Evolutionary conservation across 176 grass and related monocot genomes (phyloP), one percentile per base, ranked within the genome.

Genomic region (Chrysopogon serrulatus): DNA sequence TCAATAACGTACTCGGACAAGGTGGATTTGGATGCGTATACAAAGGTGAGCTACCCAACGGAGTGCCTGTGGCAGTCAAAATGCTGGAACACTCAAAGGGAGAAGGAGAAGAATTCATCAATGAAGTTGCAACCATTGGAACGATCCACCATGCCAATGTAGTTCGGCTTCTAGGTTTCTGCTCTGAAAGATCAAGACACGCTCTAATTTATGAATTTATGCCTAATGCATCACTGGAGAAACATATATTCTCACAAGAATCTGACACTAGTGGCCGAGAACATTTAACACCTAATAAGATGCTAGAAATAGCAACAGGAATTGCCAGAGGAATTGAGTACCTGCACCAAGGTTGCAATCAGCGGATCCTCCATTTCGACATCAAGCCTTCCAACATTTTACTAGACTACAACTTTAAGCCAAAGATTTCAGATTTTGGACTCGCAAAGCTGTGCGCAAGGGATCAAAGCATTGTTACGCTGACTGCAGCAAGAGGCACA

Each of bases 51-150:
- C 40, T 93, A 43, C 37, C 54, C 19, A 96, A 91, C 60, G 84
- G 88, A 65, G 82, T 91, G 0, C 91, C 89, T 2, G 91, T 91
- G 26, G 94, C 94, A 23, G 81, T 97, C 8, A 97, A 97, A 73
- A 87, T 97, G 82, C 77, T 93, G 16, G 89, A 87, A 48, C 79
- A 54, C 41, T 56, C 94, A 2, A 83, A 23, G 63, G 88, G 69
- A 9, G 78, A 84, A 1, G 91, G 91, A 59, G 67, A 83, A 30
- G 93, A 96, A 19, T 96, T 96, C 83, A 93, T 96, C 63, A 96
- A 91, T n/a, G 90, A 96, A 65, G 88, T 96, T 0, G 90, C 93
- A 56, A 96, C 93, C 45, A 87, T 96, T 0, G 93, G 93, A 53
- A 26, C 17, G 19, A 96, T 92, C n/a, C 90, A 92, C 68, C 90